Base-by-base conservation (phyloP, 495 filamentous ascomycete genomes). In the Aspergillus conjunctus region DNA sequence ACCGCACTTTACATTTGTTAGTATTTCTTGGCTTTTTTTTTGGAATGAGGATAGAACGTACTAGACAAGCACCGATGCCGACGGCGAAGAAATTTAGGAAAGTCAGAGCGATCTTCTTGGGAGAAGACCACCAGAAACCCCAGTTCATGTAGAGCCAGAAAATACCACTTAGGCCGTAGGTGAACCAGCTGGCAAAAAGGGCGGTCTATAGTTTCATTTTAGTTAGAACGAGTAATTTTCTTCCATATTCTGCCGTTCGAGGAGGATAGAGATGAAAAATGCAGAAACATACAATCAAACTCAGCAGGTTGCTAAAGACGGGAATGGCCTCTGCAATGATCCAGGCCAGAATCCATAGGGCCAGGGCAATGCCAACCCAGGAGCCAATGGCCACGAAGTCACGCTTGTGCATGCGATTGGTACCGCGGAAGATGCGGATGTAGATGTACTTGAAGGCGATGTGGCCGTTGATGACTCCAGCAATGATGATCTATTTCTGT, bases 311-410 rank as follows among this genome's bases (percentile, higher is more conserved):
- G 64, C 81, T 85, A 74, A 92, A 92, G 64, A 88, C 83, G 0
- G 90, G 90, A 30, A 92, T 88, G 1, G 86, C 83, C 58, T 85
- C 79, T 10, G 88, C 87, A 64, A 92, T 86, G 59, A 91, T 74
- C 85, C 87, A 92, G 8, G 87, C 86, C 8, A 90, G 46, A 9
- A 87, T 49, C 72, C 88, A 91, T 30, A 91, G 73, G 51, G 61
- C 49, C 5, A 79, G 54, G 5, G 83, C 80, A 20, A 91, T 85
- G 14, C 62, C 73, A 4, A 86, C 60, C 89, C 89, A 92, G 5
- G 78, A 74, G 33, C 74, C 68, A 17, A 76, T 59, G 31, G 68
- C 72, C 30, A 77, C 49, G 78, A 77, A 84, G 39, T 81, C 84
- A 39, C 80, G 77, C 46, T 82, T 86, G 76, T 83, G 83, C 76